Evolutionary conservation across 805 yeast genomes (phyloP).

Genomic region (Pichia nakasei): DNA sequence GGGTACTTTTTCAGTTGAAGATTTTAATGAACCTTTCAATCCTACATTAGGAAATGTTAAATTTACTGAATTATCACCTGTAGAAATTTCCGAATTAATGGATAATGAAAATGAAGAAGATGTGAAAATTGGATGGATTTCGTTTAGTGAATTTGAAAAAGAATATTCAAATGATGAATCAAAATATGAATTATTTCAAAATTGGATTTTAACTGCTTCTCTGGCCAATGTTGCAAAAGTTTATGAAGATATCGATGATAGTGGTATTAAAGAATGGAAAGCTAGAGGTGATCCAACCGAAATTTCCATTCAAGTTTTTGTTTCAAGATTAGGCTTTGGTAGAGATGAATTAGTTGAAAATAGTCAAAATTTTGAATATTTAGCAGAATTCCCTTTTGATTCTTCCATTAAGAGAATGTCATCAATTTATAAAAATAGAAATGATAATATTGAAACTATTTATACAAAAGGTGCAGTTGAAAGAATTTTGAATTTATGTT

Average conservation of each 20-base stretch:
- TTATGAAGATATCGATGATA: slow-evolving; percentile 35
- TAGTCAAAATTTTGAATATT: slow-evolving; percentile 30
- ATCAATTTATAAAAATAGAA: slow-evolving; percentile 38
- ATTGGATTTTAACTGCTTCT: slow-evolving; percentile 60
- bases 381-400: slow-evolving; percentile 67
- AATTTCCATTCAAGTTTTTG: slow-evolving; percentile 76
- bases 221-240: slow-evolving; percentile 75
- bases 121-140: slow-evolving; percentile 23
- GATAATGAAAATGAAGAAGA: slow-evolving; percentile 28
- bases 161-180: slow-evolving; percentile 9
- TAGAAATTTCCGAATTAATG: slow-evolving; percentile 16
- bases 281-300: slow-evolving; percentile 90
- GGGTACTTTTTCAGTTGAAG: slow-evolving; percentile 48
- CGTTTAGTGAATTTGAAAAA: slow-evolving; percentile 17
- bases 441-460: slow-evolving; percentile 19
- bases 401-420: slow-evolving; percentile 69
- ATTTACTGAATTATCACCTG: slow-evolving; percentile 30
- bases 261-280: slow-evolving; percentile 42
- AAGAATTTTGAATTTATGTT: slow-evolving; percentile 50
- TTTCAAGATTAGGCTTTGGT: slow-evolving; percentile 45
- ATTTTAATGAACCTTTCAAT: slow-evolving; percentile 52
- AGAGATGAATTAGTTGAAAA: slow-evolving; percentile 37
- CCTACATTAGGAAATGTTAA: slow-evolving; percentile 48
- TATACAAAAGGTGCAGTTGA: slow-evolving; percentile 75
- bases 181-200: slow-evolving; percentile 24